phyloP scores from a whole-genome alignment of 2,329 filamentous ascomycete genomes.

The Magnaporthiopsis poae region DNA sequence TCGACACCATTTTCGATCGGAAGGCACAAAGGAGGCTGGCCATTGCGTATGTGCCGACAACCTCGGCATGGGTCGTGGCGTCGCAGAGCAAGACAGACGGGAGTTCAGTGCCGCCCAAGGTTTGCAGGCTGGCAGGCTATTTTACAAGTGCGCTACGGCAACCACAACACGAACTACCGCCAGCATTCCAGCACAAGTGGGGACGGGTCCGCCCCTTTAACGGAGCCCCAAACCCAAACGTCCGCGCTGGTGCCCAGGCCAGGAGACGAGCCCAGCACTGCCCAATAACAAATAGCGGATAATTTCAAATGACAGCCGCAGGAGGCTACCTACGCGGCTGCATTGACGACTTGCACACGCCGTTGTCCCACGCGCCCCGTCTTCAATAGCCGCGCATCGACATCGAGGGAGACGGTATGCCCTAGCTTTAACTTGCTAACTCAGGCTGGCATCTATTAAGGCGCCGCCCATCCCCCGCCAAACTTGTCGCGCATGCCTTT shows the following conservation, averaged over 20 bases:
- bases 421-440: not conserved
- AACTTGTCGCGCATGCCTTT: not conserved
- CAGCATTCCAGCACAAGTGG: not conserved
- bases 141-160: too few species aligned
- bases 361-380: not conserved
- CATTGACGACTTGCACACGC: not conserved
- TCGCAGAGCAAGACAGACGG: too few species aligned
- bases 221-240: not conserved
- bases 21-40: too few species aligned
- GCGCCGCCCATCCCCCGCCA: not conserved
- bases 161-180: too few species aligned
- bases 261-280: not conserved
- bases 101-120: too few species aligned
- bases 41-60: too few species aligned
- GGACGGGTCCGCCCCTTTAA: not conserved
- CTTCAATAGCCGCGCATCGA: not conserved
- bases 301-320: not conserved
- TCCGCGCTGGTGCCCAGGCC: not conserved
- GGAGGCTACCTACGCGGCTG: not conserved
- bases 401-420: not conserved
- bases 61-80: too few species aligned
- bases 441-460: not conserved
- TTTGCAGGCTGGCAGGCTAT: too few species aligned
- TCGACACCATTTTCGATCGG: too few species aligned
- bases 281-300: not conserved